These are phyloP conservation scores for Hygrocybe punicea DNA, from an alignment of 768 basidiomycete genomes.

Conservation along the genomic window DNA sequence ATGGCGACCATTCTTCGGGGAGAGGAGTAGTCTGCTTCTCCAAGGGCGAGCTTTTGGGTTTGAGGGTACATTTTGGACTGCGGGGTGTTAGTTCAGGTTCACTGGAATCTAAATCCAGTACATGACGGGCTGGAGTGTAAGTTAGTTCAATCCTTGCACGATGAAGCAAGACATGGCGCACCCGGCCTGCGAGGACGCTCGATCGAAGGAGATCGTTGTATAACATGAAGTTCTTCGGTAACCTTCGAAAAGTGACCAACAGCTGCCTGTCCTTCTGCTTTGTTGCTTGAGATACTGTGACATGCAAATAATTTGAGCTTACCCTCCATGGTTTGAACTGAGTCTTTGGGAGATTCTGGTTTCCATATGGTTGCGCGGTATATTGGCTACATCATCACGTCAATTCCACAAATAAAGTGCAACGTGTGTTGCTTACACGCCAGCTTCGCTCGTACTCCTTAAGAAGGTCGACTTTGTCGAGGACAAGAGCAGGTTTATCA, in stretches of 20 bases:
- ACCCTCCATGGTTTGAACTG: too few relatives aligned
- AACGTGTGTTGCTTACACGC: slow-evolving; percentile 4
- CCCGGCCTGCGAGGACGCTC: neutral
- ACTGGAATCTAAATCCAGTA: slow-evolving; percentile 7
- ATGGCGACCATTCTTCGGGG: slow-evolving; percentile 1
- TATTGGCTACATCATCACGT: slow-evolving; percentile 3
- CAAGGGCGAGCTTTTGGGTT: neutral
- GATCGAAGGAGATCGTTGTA: neutral
- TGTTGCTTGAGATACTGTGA: too few relatives aligned
- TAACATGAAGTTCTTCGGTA: neutral
- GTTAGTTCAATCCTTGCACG: neutral
- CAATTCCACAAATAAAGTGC: neutral
- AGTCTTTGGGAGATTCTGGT: too few relatives aligned
- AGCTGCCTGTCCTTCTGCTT: neutral
- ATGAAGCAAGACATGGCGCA: neutral
- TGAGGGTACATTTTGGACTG: neutral
- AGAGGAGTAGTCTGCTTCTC: slow-evolving; percentile 1
- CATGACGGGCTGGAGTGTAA: neutral
- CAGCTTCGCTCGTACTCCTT: slow-evolving; percentile 8
- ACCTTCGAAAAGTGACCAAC: neutral
- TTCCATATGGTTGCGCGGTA: neutral
- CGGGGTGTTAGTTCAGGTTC: neutral
- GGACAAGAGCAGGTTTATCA: slow-evolving; percentile 3
- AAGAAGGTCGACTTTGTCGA: neutral
- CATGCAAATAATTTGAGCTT: too few relatives aligned